Percentiles rank a stretch among this genome's conserved stretches.
Evolutionary conservation across 345 rosid genomes (phyloP).

Genomic region (Sonneratia alba): DNA sequence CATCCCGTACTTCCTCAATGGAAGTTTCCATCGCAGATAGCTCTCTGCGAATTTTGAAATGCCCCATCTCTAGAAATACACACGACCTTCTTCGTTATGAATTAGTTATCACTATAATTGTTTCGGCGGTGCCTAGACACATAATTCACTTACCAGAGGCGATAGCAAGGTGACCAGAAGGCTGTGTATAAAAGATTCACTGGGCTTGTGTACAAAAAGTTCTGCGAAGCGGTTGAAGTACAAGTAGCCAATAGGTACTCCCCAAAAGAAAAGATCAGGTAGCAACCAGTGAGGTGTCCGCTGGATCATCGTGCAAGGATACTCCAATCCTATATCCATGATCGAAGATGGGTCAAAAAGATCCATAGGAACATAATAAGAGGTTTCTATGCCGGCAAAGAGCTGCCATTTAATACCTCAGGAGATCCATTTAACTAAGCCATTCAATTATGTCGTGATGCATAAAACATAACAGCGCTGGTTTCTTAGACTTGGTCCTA

Average conservation of each 20-base stretch:
- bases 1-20: constrained; percentile 17
- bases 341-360: background rate
- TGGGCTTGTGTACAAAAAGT: constrained; percentile 30
- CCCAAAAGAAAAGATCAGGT: background rate
- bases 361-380: background rate
- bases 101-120: no score
- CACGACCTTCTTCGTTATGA: background rate
- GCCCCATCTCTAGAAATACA: constrained; percentile 19
- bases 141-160: constrained; percentile 22
- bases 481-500: background rate
- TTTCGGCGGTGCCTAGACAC: no score
- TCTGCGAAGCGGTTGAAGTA: constrained; percentile 27
- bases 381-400: background rate
- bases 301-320: constrained; percentile 27
- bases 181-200: constrained; percentile 17
- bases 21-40: constrained; percentile 18
- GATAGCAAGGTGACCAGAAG: constrained; percentile 21
- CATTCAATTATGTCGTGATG: background rate
- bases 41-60: constrained; percentile 20
- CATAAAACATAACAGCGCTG: background rate
- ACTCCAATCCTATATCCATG: constrained; percentile 15
- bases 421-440: background rate
- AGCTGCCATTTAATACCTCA: background rate
- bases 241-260: constrained; percentile 11
- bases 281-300: constrained; percentile 27